Evolutionary conservation across 139 green algal genomes (phyloP), one percentile per base, ranked within the genome.

Genomic region (Zygnema circumcarinatum): DNA sequence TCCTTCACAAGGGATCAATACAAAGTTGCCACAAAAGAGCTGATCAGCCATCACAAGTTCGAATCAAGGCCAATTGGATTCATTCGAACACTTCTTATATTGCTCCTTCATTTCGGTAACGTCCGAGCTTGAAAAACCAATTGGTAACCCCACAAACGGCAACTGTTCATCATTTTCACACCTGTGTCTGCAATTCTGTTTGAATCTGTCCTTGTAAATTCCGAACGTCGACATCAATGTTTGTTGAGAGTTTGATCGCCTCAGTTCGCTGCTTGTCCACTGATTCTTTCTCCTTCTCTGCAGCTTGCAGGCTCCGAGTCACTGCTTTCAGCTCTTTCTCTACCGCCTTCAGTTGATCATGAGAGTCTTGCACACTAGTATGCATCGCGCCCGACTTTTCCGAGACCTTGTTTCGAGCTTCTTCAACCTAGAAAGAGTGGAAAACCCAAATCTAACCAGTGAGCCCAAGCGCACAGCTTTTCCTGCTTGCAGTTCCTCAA

Each of bases 181-280:
- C 47, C 47, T 62, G 47, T 16, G 16, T 25, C 16, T 62, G 7
- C 47, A 7, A 25, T 16, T 62, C 47, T 62, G 47, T 25, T 16
- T 16, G 7, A 62, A 62, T 62, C 47, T 62, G 47, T 7, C 47
- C 16, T 62, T 62, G 47, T 16, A 62, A 62, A 62, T 62, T 25
- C 7, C 47, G 47, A 20, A 98, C 91, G 39, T 98, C 95, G 38
- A 96, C 81, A 52, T 96, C 94, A 22, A 90, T 80, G 41, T 88
- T 83, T 16, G 95, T 89, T 16, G 89, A 80, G 36, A 82, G 69
- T n/a, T 83, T 52, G 69, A 96, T 81, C 2, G 91, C 88, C 39
- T 53, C 88, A 39, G 87, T 75, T 40, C 91, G 82, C 52, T 95
- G 87, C 67, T 87, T 69, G 0, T 93, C 86, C 47, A 76, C 67